phyloP scores from a whole-genome alignment of 2,329 filamentous ascomycete genomes.

The Gnomoniopsis smithogilvyi region DNA sequence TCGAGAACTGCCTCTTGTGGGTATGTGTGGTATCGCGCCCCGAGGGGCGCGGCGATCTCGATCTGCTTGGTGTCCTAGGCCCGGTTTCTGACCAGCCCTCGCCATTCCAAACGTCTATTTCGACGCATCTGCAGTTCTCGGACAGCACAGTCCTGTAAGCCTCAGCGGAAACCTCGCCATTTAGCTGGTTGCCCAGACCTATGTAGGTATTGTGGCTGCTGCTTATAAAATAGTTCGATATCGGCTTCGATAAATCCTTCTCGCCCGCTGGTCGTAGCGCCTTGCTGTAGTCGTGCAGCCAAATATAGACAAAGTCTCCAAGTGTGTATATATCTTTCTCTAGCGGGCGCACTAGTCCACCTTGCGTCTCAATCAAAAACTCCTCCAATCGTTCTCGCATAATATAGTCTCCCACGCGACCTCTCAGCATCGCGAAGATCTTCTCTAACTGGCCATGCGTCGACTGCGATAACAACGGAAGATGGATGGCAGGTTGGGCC shows the following conservation, averaged over 20 bases:
- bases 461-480: slow-evolving; percentile 43
- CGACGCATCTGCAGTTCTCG: slow-evolving; percentile 81
- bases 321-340: slow-evolving; percentile 40
- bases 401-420: slow-evolving; percentile 23
- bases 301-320: slow-evolving; percentile 49
- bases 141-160: slow-evolving; percentile 75
- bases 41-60: slow-evolving; percentile 31
- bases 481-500: slow-evolving; percentile 15
- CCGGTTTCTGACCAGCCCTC: slow-evolving; percentile 30
- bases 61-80: slow-evolving; percentile 31
- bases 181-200: slow-evolving; percentile 76
- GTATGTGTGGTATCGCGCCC: slow-evolving; percentile 24
- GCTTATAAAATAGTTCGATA: slow-evolving; percentile 90
- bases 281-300: slow-evolving; percentile 40
- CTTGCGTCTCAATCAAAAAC: slow-evolving; percentile 51
- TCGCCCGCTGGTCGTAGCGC: slow-evolving; percentile 40
- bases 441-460: slow-evolving; percentile 46
- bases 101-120: slow-evolving; percentile 94
- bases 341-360: slow-evolving; percentile 35
- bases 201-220: slow-evolving; percentile 95
- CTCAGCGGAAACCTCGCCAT: slow-evolving; percentile 71
- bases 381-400: slow-evolving; percentile 35
- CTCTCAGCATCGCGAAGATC: slow-evolving; percentile 45
- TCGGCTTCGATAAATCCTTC: slow-evolving; percentile 62
- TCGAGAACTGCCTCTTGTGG: slow-evolving; percentile 46